Evolutionary conservation across 2,329 filamentous ascomycete species (phyloP).

Genomic region (Ophidiomyces ophidiicola): DNA sequence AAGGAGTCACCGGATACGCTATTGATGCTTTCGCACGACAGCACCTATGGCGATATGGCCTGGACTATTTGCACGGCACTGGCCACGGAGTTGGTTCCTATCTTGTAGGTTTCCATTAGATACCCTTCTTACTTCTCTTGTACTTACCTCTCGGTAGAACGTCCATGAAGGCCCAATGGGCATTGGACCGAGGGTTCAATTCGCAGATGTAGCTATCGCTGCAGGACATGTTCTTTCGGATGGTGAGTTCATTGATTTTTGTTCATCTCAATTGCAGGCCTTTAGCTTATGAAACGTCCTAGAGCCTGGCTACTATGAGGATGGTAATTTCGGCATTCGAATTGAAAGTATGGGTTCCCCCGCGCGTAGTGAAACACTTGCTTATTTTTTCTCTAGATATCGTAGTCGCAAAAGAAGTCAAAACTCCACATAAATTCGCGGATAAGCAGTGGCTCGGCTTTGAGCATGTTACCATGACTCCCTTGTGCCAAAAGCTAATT

Average conservation of each 20-base stretch:
- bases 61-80: constrained; percentile 93
- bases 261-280: not conserved
- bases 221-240: constrained; percentile 94
- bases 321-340: constrained; percentile 84
- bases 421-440: constrained; percentile 77
- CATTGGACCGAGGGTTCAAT: constrained; percentile 83
- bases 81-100: constrained; percentile 93
- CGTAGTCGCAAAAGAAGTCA: constrained; percentile 75
- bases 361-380: not conserved
- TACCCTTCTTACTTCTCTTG: not conserved
- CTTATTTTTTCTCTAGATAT: constrained; percentile 44
- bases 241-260: constrained; percentile 27
- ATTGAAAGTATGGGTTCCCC: constrained; percentile 56
- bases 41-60: constrained; percentile 79
- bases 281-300: constrained; percentile 13
- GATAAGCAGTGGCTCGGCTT: constrained; percentile 92
- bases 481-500: constrained; percentile 81
- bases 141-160: constrained; percentile 41
- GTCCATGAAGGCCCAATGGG: constrained; percentile 96
- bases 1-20: constrained; percentile 87
- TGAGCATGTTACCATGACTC: constrained; percentile 94
- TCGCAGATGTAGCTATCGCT: constrained; percentile 76
- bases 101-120: constrained; percentile 44
- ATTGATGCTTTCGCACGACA: constrained; percentile 81
- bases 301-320: constrained; percentile 95